These are phyloP conservation scores for Grosmannia penicillata DNA, from an alignment of 2,329 filamentous ascomycete species.

Conservation along the genomic window DNA sequence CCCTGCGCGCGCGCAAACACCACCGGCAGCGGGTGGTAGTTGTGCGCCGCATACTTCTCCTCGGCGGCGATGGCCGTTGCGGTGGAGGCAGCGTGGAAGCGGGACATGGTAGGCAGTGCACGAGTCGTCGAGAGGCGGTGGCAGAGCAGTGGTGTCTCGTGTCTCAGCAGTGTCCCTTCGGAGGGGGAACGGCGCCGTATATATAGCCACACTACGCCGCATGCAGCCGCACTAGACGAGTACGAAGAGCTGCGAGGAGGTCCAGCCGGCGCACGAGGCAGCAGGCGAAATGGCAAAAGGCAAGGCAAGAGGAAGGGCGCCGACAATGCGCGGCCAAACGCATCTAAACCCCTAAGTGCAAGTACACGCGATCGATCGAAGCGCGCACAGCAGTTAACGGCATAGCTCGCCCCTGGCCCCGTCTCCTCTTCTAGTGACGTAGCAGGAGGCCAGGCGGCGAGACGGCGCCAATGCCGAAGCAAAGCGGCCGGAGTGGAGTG, in stretches of 20 bases:
- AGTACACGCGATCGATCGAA: slow-evolving; percentile 24
- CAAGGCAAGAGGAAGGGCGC: background rate
- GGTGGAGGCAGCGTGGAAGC: slow-evolving; percentile 65
- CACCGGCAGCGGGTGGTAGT: slow-evolving; percentile 93
- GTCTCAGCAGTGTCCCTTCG: background rate
- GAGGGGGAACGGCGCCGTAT: no score
- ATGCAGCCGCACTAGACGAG: no score
- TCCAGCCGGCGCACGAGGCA: no score
- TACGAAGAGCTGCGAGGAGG: no score
- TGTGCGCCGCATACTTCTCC: slow-evolving; percentile 81
- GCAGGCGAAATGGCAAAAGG: background rate
- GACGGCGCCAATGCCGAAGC: slow-evolving; percentile 12
- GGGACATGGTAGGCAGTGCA: slow-evolving; percentile 15
- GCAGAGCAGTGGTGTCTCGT: background rate
- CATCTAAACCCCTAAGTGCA: slow-evolving; percentile 43
- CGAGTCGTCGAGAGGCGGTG: background rate
- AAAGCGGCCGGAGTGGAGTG: slow-evolving; percentile 11
- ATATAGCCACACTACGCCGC: no score
- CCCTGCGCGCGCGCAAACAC: slow-evolving; percentile 81
- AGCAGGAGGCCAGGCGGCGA: background rate
- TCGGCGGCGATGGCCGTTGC: slow-evolving; percentile 67
- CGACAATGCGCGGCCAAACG: background rate
- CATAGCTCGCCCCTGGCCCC: background rate
- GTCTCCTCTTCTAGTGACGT: no score
- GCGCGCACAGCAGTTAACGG: slow-evolving; percentile 1